phyloP scores from a whole-genome alignment of 2,329 filamentous ascomycete genomes.

The Colletotrichum echinochloae region DNA sequence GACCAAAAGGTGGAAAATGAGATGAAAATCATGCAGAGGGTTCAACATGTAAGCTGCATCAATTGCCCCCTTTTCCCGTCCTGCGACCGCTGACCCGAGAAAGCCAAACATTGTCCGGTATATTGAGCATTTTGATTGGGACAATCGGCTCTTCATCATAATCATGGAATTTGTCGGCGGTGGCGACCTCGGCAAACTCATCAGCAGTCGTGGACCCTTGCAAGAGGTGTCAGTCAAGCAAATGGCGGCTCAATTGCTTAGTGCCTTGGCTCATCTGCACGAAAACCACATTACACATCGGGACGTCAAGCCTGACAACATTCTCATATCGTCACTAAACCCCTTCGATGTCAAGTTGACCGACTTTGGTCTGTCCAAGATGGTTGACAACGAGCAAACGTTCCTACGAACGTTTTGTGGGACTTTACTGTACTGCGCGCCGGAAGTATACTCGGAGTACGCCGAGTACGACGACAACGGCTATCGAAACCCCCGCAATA shows the following conservation, averaged over 20 bases:
- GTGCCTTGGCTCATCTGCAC: constrained; percentile 89
- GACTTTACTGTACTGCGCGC: constrained; percentile 94
- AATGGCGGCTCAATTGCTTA: constrained; percentile 81
- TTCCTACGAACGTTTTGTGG: constrained; percentile 97
- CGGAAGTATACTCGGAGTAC: constrained; percentile 90
- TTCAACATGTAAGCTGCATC: constrained; percentile 77
- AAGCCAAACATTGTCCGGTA: constrained; percentile 92
- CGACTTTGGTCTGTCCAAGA: constrained; percentile 96
- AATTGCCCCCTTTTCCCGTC: neutral
- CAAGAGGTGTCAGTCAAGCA: constrained; percentile 75
- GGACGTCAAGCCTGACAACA: constrained; percentile 99
- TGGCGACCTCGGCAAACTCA: constrained; percentile 84
- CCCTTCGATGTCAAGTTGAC: constrained; percentile 91
- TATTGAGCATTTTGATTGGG: constrained; percentile 87
- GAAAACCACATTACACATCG: constrained; percentile 91
- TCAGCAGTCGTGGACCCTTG: constrained; percentile 72
- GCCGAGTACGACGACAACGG: constrained; percentile 76
- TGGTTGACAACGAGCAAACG: constrained; percentile 88
- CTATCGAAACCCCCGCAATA: constrained; percentile 72
- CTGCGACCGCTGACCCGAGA: constrained; percentile 10
- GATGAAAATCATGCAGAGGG: constrained; percentile 92
- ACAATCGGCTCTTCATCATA: constrained; percentile 88
- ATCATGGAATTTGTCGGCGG: constrained; percentile 93
- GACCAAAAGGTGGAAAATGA: constrained; percentile 96
- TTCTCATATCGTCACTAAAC: constrained; percentile 79